phyloP scores from a whole-genome alignment of 352 stramenopile species.

The Elongisporangium senticosum region DNA sequence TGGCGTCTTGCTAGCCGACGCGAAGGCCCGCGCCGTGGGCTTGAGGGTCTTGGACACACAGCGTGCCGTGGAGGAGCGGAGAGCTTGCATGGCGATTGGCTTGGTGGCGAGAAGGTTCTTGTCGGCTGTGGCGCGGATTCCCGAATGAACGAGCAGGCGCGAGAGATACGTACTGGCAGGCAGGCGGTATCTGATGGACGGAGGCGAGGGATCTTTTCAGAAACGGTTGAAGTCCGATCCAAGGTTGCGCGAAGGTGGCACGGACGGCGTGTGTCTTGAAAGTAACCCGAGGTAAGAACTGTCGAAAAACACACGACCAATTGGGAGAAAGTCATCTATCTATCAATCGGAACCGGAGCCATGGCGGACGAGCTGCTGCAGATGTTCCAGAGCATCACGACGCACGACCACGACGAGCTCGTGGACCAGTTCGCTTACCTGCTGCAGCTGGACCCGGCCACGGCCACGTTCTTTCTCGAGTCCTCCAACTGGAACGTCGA shows the following conservation, averaged over 20 bases:
- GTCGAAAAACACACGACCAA: background rate
- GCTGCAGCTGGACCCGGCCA: constrained; percentile 60
- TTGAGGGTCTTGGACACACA: background rate
- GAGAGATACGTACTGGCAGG: constrained; percentile 1
- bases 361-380: constrained; percentile 82
- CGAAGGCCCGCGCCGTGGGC: constrained; percentile 4
- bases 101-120: constrained; percentile 1
- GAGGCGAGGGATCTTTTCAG: constrained; percentile 3
- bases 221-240: background rate
- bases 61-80: constrained; percentile 2
- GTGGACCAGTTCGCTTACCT: constrained; percentile 80
- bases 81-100: background rate
- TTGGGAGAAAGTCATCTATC: background rate
- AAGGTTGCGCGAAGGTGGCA: constrained; percentile 14
- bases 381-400: constrained; percentile 88
- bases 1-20: constrained; percentile 29
- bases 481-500: constrained; percentile 88
- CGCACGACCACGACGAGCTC: constrained; percentile 76
- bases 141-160: background rate
- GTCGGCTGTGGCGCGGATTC: constrained; percentile 1
- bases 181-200: constrained; percentile 1
- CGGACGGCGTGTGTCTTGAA: constrained; percentile 1
- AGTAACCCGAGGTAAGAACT: background rate
- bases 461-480: constrained; percentile 81
- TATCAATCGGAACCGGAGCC: constrained; percentile 2